A percentile compares a stretch with the other conserved stretches of the same genome.
phyloP scores from a whole-genome alignment of 129 eudicot species.

The Flaveria trinervia region DNA sequence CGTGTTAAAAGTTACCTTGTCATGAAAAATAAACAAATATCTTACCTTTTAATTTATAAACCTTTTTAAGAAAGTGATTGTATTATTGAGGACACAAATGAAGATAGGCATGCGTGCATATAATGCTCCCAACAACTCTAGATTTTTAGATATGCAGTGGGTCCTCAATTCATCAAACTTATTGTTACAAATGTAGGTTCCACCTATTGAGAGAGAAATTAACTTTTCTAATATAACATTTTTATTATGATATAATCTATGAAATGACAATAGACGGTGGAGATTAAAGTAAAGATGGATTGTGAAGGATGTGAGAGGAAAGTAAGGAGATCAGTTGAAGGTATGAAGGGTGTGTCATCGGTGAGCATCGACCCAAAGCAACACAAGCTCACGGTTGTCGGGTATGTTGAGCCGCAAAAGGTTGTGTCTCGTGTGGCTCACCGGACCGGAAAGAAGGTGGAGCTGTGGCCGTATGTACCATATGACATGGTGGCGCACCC shows the following conservation, averaged over 20 bases:
- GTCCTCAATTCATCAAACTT: neutral
- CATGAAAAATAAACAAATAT: neutral
- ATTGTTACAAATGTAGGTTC: neutral
- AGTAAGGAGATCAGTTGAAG: constrained; percentile 82
- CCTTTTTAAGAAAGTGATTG: constrained; percentile 4
- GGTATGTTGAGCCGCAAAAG: constrained; percentile 83
- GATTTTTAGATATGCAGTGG: constrained; percentile 30
- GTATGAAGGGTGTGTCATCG: constrained; percentile 88
- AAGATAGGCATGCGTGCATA: neutral
- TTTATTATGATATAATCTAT: neutral
- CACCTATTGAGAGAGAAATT: neutral
- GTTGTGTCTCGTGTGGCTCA: constrained; percentile 81
- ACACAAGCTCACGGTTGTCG: constrained; percentile 72
- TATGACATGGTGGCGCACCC: constrained; percentile 88
- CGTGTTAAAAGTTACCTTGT: too few relatives aligned
- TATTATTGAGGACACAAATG: constrained; percentile 17
- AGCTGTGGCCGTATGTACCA: constrained; percentile 93
- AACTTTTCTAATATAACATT: neutral
- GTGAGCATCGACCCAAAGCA: constrained; percentile 69
- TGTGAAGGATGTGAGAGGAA: constrained; percentile 96
- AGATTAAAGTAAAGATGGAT: constrained; percentile 81
- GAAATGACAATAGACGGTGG: constrained; percentile 60
- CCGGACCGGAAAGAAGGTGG: constrained; percentile 89
- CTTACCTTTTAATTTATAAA: neutral
- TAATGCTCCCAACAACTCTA: constrained; percentile 11